A percentile compares a stretch with the other conserved stretches of the same genome.
Conservation (phyloP, 148 eudicot species). For the Rhododendron williamsianum region DNA sequence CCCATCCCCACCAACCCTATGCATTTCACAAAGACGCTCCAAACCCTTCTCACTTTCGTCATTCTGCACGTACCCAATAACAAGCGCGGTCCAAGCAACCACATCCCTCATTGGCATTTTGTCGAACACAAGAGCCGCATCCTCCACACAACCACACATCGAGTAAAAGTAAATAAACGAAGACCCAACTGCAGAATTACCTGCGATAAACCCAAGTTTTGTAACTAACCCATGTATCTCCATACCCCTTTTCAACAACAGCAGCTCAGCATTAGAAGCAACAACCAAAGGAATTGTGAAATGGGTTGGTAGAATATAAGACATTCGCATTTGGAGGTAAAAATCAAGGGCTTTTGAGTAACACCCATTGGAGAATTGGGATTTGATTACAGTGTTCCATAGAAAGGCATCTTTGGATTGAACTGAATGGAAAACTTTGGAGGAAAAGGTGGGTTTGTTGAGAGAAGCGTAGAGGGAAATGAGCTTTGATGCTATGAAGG, state of each 20-base stretch:
- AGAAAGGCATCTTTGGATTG: conserved; percentile 44
- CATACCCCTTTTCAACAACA: conserved; percentile 26
- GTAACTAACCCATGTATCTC: conserved; percentile 45
- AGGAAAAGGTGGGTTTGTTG: conserved; percentile 30
- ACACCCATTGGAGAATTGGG: conserved; percentile 47
- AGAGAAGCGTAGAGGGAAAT: conserved; percentile 44
- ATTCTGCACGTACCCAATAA: conserved; percentile 67
- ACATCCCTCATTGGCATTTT: conserved; percentile 48
- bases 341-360: conserved; percentile 34
- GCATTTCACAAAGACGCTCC: conserved; percentile 49
- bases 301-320: conserved; percentile 29
- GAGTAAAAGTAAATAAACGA: conserved; percentile 62
- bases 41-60: conserved; percentile 55
- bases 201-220: conserved; percentile 34
- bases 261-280: conserved; percentile 50
- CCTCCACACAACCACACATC: conserved; percentile 45
- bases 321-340: conserved; percentile 42
- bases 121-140: conserved; percentile 48
- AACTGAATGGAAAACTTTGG: conserved; percentile 39
- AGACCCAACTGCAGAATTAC: conserved; percentile 48
- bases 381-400: conserved; percentile 65
- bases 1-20: conserved; percentile 28
- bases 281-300: conserved; percentile 67
- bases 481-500: conserved; percentile 62
- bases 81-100: conserved; percentile 61